phyloP scores from a whole-genome alignment of 2,329 filamentous ascomycete species.

The Fulvia fulva region DNA sequence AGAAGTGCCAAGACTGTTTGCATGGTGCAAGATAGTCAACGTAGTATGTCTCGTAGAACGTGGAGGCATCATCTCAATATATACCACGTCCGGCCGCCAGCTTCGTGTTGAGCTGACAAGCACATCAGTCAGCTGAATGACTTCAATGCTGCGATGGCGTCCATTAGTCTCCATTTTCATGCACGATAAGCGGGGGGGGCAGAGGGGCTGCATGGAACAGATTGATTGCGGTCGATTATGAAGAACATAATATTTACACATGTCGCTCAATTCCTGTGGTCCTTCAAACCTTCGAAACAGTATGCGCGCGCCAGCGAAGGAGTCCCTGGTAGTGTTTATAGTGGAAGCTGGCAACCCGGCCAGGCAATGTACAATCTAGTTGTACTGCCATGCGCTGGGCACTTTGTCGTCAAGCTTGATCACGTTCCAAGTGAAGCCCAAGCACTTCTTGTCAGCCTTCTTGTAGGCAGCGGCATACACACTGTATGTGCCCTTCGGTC shows the following conservation, averaged over 20 bases:
- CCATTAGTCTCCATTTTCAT: background rate
- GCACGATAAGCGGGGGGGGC: background rate
- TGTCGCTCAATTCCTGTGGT: background rate
- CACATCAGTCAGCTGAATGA: background rate
- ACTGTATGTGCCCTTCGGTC: background rate
- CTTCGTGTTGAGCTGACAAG: background rate
- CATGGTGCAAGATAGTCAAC: background rate
- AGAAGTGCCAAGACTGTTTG: background rate
- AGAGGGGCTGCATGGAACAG: background rate
- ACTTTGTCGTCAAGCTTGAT: background rate
- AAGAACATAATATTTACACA: background rate
- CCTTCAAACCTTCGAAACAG: background rate
- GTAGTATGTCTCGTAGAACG: background rate
- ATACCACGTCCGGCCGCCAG: background rate
- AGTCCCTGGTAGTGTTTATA: background rate
- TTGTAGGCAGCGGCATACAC: background rate
- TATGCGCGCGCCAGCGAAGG: background rate
- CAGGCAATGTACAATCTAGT: background rate
- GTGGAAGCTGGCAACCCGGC: background rate
- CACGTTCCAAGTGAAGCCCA: background rate
- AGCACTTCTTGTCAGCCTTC: background rate
- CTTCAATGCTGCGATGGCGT: background rate
- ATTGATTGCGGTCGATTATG: background rate
- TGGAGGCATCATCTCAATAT: background rate
- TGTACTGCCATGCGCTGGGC: background rate